Base-by-base conservation (phyloP, 192 early-diverging fungal species). In the Coemansia furcata region DNA sequence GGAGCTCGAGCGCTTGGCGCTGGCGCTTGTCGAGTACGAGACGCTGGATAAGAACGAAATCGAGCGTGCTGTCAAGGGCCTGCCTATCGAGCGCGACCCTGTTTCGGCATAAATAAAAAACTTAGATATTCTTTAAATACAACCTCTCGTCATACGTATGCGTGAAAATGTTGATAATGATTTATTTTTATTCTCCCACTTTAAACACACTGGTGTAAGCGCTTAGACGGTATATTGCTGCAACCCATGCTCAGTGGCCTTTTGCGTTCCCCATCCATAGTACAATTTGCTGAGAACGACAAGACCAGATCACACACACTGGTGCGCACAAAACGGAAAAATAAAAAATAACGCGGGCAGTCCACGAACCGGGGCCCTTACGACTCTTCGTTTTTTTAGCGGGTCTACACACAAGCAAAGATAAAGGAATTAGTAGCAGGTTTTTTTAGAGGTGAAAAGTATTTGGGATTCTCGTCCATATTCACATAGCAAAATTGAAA, bases 21-120 rank as follows among this genome's bases (percentile, higher is more conserved):
- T 88, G 63, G 95, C 96, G n/a, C 85, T 99, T 58, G 86, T 99
- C 10, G 94, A 96, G 68, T 90, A 93, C 72, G 98, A 99, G 82
- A 99, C 98, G 5, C 83, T 99, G 32, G 86, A 89, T 44, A 86
- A 86, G 55, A 88, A 98, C 44, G 95, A 99, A 79, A 92, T 99
- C 40, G 83, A 89, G 69, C 73, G 72, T 39, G 81, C 71, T 5
- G 67, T 83, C 69, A 78, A 83, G 76, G 81, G 81, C 3, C 73
- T 83, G 6, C 81, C 81, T 12, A 82, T 82, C 36, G 74, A 82
- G 69, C 80, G 80, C 39, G 66, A 72, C 35, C 61, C 63, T 32
- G 72, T 72, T 19, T 38, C 65, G 36, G 58, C 36, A 39, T 60
- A 60, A 36, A 4, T 35, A 17, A 33, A 1, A 11, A 30, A 49